A percentile compares a stretch with the other conserved stretches of the same genome.
Evolutionary conservation across 2,329 filamentous ascomycete genomes (phyloP).

Genomic region (Alternaria rosae): DNA sequence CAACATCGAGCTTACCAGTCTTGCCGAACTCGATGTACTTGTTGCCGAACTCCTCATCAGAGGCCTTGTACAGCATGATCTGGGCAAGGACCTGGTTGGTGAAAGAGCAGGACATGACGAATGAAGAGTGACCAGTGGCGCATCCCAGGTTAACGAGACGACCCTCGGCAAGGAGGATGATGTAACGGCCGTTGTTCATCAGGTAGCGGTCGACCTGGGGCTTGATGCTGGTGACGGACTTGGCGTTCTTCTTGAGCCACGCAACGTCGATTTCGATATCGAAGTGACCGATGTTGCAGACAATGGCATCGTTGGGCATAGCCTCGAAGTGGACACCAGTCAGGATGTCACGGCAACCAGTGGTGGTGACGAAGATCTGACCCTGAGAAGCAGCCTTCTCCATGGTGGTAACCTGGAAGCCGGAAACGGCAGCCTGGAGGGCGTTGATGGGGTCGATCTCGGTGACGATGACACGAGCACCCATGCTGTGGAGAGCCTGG

Average conservation of each 20-base stretch:
- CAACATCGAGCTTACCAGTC: conserved; percentile 85
- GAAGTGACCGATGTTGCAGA: conserved; percentile 99
- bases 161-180: conserved; percentile 98
- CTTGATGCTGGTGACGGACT: conserved; percentile 97
- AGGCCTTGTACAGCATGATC: conserved; percentile 96
- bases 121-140: conserved; percentile 98
- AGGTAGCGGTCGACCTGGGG: conserved; percentile 98
- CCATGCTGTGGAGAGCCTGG: conserved; percentile 94
- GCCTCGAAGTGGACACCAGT: conserved; percentile 89
- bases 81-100: conserved; percentile 99
- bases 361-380: conserved; percentile 99
- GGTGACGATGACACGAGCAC: conserved; percentile 93
- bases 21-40: conserved; percentile 98
- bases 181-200: conserved; percentile 92
- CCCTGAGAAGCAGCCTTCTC: conserved; percentile 88
- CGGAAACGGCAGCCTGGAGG: conserved; percentile 96
- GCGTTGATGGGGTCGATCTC: conserved; percentile 99
- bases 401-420: conserved; percentile 97
- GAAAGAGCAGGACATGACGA: conserved; percentile 99
- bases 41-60: conserved; percentile 83
- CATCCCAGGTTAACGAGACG: conserved; percentile 99
- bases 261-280: conserved; percentile 99
- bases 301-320: conserved; percentile 97
- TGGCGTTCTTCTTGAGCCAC: conserved; percentile 97
- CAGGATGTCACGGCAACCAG: conserved; percentile 97